These are phyloP conservation scores for Fomitopsis schrenkii DNA, from an alignment of 1,284 basidiomycete genomes.

Conservation along the genomic window DNA sequence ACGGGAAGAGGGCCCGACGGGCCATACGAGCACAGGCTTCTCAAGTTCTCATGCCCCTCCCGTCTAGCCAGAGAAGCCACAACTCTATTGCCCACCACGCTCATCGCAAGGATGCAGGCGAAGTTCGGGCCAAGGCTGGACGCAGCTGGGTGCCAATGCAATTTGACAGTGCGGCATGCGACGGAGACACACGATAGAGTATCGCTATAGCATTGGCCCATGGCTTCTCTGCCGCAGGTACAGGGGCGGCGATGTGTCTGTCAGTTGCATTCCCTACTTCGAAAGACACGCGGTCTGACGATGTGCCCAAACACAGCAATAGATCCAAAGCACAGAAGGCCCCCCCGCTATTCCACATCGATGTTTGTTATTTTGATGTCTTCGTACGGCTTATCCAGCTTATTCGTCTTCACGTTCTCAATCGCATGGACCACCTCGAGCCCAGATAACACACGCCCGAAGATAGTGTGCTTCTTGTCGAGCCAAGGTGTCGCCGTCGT, in stretches of 20 bases:
- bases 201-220: constrained; percentile 16
- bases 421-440: constrained; percentile 58
- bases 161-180: constrained; percentile 13
- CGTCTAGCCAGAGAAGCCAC: constrained; percentile 15
- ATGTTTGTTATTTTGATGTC: constrained; percentile 88
- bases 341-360: constrained; percentile 50
- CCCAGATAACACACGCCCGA: constrained; percentile 71
- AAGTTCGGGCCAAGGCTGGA: constrained; percentile 12
- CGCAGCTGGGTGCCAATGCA: constrained; percentile 4
- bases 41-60: constrained; percentile 41
- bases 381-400: constrained; percentile 84
- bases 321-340: not conserved
- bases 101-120: constrained; percentile 12
- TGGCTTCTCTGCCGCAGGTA: not conserved
- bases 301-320: not conserved
- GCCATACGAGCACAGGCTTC: constrained; percentile 23
- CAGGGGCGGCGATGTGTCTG: not conserved
- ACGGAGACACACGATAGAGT: constrained; percentile 21
- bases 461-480: constrained; percentile 95
- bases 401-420: constrained; percentile 68
- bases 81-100: constrained; percentile 15
- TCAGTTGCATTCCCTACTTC: not conserved
- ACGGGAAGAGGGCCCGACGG: not conserved
- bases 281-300: not conserved
- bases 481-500: constrained; percentile 95